phyloP scores from a whole-genome alignment of 805 yeast species.

The Nakazawaea ernobii region DNA sequence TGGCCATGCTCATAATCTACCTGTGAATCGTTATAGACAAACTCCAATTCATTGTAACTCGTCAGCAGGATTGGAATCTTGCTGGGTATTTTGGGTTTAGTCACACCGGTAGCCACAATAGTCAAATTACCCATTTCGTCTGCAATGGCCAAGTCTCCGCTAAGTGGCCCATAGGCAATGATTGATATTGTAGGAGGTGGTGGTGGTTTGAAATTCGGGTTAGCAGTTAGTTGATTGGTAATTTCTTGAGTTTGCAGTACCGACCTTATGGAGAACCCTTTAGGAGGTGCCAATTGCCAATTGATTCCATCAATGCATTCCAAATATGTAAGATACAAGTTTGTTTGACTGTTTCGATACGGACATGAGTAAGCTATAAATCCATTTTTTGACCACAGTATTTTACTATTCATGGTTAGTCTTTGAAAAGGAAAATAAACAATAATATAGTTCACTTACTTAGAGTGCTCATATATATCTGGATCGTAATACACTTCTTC shows the following conservation, averaged over 20 bases:
- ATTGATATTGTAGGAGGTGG: constrained; percentile 26
- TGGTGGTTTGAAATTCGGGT: constrained; percentile 23
- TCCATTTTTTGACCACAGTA: constrained; percentile 83
- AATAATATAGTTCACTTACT: background rate
- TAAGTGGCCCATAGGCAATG: constrained; percentile 71
- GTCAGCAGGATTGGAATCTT: constrained; percentile 30
- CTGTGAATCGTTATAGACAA: constrained; percentile 38
- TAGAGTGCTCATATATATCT: background rate
- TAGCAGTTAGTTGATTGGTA: constrained; percentile 12
- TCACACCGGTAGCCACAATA: constrained; percentile 46
- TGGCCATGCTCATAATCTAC: constrained; percentile 19
- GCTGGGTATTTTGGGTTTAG: constrained; percentile 24
- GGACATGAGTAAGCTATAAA: constrained; percentile 62
- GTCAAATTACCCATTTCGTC: constrained; percentile 68
- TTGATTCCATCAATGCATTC: constrained; percentile 68
- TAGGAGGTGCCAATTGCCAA: constrained; percentile 72
- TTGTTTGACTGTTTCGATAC: constrained; percentile 28
- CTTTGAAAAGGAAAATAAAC: background rate
- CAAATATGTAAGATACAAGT: constrained; percentile 56
- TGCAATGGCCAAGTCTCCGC: constrained; percentile 75
- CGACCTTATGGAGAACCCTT: constrained; percentile 23
- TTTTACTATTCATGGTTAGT: constrained; percentile 14
- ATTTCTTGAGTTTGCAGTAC: constrained; percentile 19
- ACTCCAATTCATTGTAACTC: constrained; percentile 32
- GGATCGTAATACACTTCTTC: constrained; percentile 5